Evolutionary conservation across 2,329 filamentous ascomycete species (phyloP).

Genomic region (Sarocladium strictum): DNA sequence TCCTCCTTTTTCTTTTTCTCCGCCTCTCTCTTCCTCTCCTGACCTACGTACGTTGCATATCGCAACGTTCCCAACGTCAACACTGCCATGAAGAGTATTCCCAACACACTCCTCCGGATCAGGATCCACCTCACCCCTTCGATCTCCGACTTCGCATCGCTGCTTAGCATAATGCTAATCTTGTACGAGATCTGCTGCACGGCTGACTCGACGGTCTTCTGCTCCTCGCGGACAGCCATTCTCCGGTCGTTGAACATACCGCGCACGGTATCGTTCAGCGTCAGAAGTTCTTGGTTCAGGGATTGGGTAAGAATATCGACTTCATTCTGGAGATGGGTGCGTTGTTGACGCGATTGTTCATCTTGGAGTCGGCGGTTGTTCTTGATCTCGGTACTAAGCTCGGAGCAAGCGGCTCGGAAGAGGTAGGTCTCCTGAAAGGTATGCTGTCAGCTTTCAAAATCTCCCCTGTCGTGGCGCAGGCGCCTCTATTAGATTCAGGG

Average conservation of each 20-base stretch:
- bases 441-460: too few species aligned
- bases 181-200: slow-evolving; percentile 95
- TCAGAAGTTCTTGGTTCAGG: slow-evolving; percentile 74
- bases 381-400: slow-evolving; percentile 80
- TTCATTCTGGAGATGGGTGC: slow-evolving; percentile 85
- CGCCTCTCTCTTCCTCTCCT: slow-evolving; percentile 42
- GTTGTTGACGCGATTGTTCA: slow-evolving; percentile 75
- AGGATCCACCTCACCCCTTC: slow-evolving; percentile 86
- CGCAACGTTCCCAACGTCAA: slow-evolving; percentile 53
- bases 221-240: slow-evolving; percentile 84
- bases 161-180: slow-evolving; percentile 84
- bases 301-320: slow-evolving; percentile 87
- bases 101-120: slow-evolving; percentile 56
- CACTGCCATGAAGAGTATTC: slow-evolving; percentile 61
- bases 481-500: too few species aligned
- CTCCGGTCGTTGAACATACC: slow-evolving; percentile 95
- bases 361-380: slow-evolving; percentile 71
- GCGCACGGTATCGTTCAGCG: slow-evolving; percentile 84
- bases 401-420: slow-evolving; percentile 88
- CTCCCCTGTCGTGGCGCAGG: too few species aligned
- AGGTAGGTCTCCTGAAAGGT: slow-evolving; percentile 77
- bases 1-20: slow-evolving; percentile 37
- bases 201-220: slow-evolving; percentile 75
- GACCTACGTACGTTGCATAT: slow-evolving; percentile 51
- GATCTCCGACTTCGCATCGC: slow-evolving; percentile 85